Evolutionary conservation across 257 asterid species (phyloP).

Genomic region (Solanum pinnatisectum): DNA sequence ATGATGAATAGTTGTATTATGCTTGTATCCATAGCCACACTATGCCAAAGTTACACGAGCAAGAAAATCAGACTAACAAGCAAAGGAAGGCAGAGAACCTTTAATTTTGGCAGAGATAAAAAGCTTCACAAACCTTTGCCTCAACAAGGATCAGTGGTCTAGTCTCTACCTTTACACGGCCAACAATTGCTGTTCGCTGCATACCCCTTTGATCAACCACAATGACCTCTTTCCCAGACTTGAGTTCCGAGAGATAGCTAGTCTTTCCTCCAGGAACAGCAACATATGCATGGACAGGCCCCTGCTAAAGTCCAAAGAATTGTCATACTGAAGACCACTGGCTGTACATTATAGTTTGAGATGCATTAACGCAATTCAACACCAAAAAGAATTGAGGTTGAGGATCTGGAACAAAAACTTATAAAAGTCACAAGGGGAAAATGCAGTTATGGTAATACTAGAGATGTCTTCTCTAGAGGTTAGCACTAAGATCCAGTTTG

Average conservation of each 20-base stretch:
- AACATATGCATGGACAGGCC: slow-evolving; percentile 80
- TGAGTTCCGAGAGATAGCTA: slow-evolving; percentile 73
- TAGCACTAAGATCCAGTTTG: background rate
- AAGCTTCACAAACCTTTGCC: slow-evolving; percentile 48
- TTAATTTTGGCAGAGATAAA: background rate
- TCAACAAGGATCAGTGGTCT: slow-evolving; percentile 74
- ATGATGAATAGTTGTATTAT: background rate
- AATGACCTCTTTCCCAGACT: slow-evolving; percentile 67
- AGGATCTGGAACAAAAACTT: background rate
- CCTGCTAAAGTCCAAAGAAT: slow-evolving; percentile 30
- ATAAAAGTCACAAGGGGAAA: background rate
- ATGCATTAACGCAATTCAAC: background rate
- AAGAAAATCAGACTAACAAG: background rate
- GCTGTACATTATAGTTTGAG: background rate
- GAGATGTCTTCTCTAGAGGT: background rate
- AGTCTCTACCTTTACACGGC: slow-evolving; percentile 87
- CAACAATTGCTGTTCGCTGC: slow-evolving; percentile 73
- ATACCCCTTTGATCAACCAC: slow-evolving; percentile 61
- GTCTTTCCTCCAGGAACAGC: slow-evolving; percentile 78
- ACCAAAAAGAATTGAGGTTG: background rate
- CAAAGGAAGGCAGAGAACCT: background rate
- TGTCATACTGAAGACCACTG: background rate
- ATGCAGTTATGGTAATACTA: background rate
- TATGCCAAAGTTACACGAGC: background rate
- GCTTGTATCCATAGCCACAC: background rate